Conservation (phyloP, 306 rosid genomes). For the Lotus japonicus region DNA sequence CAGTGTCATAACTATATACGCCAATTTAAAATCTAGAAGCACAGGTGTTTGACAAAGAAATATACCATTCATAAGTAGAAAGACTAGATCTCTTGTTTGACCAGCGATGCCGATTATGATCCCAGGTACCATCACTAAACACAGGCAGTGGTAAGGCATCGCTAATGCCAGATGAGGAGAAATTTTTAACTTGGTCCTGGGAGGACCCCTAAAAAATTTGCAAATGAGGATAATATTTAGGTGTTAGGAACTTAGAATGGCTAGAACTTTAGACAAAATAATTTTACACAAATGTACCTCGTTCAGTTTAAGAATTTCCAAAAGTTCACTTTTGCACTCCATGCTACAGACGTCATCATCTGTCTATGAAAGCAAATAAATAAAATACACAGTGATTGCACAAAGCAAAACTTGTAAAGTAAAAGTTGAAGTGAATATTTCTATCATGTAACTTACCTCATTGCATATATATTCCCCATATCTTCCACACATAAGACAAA, state of each 20-base stretch:
- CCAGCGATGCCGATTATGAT: constrained; percentile 64
- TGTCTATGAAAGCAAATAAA: constrained; percentile 46
- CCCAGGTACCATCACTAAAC: constrained; percentile 70
- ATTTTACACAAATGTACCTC: constrained; percentile 31
- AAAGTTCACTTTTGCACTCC: constrained; percentile 77
- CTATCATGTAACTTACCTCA: constrained; percentile 40
- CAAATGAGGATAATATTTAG: neutral
- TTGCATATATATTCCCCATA: constrained; percentile 87
- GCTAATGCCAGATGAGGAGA: constrained; percentile 28
- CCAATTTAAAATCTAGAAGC: neutral
- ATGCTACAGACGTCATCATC: constrained; percentile 82
- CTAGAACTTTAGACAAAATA: neutral
- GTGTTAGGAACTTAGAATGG: constrained; percentile 1
- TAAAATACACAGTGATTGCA: neutral
- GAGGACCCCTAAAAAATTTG: constrained; percentile 37
- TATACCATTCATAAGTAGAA: constrained; percentile 77
- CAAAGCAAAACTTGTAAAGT: neutral
- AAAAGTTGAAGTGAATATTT: neutral
- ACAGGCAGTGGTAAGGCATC: constrained; percentile 34
- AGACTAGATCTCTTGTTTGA: constrained; percentile 59
- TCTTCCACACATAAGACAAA: constrained; percentile 77
- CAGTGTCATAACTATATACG: constrained; percentile 6
- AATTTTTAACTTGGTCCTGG: constrained; percentile 24
- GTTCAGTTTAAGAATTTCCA: constrained; percentile 38
- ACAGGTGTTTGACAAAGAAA: constrained; percentile 10